phyloP scores from a whole-genome alignment of 192 early-diverging fungal species.

The Haplosporangium gracile region DNA sequence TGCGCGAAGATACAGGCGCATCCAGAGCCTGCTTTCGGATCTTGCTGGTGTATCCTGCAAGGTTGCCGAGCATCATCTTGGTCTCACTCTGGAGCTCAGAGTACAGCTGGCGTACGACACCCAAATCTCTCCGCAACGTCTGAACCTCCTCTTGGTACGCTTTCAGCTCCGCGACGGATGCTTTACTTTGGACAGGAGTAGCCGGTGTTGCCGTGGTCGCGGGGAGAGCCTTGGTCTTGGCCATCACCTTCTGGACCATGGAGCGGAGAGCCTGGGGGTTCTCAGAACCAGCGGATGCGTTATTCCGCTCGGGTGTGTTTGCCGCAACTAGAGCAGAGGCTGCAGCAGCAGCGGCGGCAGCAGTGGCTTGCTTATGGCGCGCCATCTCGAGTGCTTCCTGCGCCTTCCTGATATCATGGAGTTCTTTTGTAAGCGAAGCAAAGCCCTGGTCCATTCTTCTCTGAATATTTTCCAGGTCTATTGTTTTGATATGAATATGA shows the following conservation, averaged over 20 bases:
- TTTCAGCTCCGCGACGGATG: constrained; percentile 49
- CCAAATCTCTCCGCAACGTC: constrained; percentile 62
- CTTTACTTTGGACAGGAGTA: neutral
- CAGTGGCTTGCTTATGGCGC: constrained; percentile 35
- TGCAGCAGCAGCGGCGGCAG: constrained; percentile 19
- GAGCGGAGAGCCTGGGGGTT: constrained; percentile 28
- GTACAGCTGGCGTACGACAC: constrained; percentile 66
- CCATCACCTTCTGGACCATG: constrained; percentile 38
- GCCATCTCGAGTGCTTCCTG: constrained; percentile 30
- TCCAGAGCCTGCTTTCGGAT: constrained; percentile 54
- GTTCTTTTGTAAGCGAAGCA: constrained; percentile 54
- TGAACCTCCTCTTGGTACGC: constrained; percentile 61
- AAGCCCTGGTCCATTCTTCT: constrained; percentile 59
- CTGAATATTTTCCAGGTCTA: constrained; percentile 61
- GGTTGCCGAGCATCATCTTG: constrained; percentile 53
- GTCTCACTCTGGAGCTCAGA: constrained; percentile 63
- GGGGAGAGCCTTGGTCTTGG: constrained; percentile 26
- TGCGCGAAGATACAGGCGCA: constrained; percentile 46
- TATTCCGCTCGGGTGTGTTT: constrained; percentile 1
- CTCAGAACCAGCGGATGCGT: neutral
- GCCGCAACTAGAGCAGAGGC: neutral
- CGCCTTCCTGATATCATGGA: constrained; percentile 58
- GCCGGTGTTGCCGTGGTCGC: neutral
- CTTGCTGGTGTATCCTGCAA: constrained; percentile 52
- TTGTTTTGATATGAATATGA: neutral